Percentiles rank a stretch among this genome's conserved stretches.
Conservation (phyloP, 805 yeast species). For the Candida sithepensis region DNA sequence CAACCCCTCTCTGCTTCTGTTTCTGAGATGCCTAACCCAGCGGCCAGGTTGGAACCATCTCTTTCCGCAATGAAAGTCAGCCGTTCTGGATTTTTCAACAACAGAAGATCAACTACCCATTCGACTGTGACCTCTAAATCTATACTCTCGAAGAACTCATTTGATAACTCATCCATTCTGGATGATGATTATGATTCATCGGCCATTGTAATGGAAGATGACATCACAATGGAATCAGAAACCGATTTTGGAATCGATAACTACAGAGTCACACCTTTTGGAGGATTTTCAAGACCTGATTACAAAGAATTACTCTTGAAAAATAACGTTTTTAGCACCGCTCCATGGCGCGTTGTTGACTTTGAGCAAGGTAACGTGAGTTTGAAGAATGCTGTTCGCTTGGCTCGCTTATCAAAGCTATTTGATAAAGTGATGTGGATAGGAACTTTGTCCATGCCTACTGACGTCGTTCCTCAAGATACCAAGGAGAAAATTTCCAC, state of each 20-base stretch:
- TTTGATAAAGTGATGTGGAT: conserved; percentile 58
- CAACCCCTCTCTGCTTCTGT: conserved; percentile 8
- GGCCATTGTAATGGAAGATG: conserved; percentile 4
- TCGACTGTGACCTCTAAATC: conserved; percentile 2
- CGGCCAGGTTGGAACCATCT: conserved; percentile 12
- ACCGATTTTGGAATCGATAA: conserved; percentile 3
- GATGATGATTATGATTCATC: background rate
- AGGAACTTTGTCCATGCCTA: conserved; percentile 91
- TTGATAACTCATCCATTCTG: background rate
- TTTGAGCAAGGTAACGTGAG: conserved; percentile 83
- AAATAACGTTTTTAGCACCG: conserved; percentile 47
- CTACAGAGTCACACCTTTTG: conserved; percentile 55
- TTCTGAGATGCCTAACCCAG: conserved; percentile 14
- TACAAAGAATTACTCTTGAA: conserved; percentile 43
- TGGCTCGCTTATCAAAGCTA: conserved; percentile 46
- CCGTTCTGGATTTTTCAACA: conserved; percentile 11
- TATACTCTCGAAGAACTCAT: background rate
- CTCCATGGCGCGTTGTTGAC: conserved; percentile 74
- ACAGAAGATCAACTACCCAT: conserved; percentile 7
- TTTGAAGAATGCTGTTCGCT: conserved; percentile 73
- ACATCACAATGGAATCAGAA: background rate
- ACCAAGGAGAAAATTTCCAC: conserved; percentile 52
- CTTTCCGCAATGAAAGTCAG: conserved; percentile 18
- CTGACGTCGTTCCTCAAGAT: conserved; percentile 66
- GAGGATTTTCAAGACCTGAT: conserved; percentile 69